Evolutionary conservation across 345 rosid genomes (phyloP).

Genomic region (Capsella bursapastoris): DNA sequence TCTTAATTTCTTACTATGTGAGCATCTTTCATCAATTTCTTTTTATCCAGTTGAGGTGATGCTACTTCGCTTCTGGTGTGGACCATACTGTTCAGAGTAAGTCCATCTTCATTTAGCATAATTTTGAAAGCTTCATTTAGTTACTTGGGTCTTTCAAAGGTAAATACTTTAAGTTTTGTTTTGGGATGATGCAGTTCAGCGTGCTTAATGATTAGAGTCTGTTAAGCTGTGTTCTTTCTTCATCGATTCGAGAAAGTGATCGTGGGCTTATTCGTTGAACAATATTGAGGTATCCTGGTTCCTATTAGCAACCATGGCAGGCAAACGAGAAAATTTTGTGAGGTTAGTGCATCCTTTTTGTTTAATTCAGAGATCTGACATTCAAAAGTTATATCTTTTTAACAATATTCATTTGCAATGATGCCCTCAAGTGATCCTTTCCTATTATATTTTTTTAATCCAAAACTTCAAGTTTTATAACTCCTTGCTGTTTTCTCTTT

Average conservation of each 20-base stretch:
- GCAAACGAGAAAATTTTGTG: constrained; percentile 34
- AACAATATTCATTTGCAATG: background rate
- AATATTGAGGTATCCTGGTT: background rate
- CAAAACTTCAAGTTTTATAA: background rate
- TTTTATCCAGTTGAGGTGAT: background rate
- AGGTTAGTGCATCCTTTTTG: constrained; percentile 33
- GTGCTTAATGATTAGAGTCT: constrained; percentile 6
- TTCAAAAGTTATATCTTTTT: background rate
- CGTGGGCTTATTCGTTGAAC: constrained; percentile 12
- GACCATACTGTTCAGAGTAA: constrained; percentile 18
- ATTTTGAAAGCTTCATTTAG: background rate
- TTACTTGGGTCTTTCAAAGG: background rate
- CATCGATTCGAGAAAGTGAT: constrained; percentile 13
- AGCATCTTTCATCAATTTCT: background rate
- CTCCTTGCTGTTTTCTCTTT: background rate
- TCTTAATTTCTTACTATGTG: background rate
- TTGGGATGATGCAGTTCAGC: constrained; percentile 12
- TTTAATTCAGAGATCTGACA: background rate
- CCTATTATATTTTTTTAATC: background rate
- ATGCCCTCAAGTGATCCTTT: background rate
- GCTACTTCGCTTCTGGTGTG: constrained; percentile 10
- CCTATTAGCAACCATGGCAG: constrained; percentile 32
- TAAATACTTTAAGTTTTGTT: background rate
- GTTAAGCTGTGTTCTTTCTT: constrained; percentile 15
- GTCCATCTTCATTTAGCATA: constrained; percentile 11